A percentile compares a stretch with the other conserved stretches of the same genome.
These are phyloP conservation scores for Debaryomyces hansenii DNA, from an alignment of 805 yeast genomes.

Conservation along the genomic window DNA sequence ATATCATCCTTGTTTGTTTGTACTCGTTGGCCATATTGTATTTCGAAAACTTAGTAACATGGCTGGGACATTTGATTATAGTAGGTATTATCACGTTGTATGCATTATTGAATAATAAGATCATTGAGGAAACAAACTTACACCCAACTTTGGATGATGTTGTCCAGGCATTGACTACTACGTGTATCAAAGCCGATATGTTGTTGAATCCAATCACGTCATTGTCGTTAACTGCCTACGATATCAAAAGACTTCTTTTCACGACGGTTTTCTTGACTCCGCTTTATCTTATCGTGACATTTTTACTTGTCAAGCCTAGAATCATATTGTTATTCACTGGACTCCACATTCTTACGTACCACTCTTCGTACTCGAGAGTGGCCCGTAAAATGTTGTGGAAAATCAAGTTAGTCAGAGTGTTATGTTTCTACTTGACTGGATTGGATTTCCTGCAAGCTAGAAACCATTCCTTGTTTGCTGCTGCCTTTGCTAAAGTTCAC, in stretches of 20 bases:
- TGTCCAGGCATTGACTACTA: constrained; percentile 70
- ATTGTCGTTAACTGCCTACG: constrained; percentile 71
- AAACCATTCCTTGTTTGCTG: constrained; percentile 50
- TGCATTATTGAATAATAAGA: constrained; percentile 55
- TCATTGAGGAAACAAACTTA: constrained; percentile 56
- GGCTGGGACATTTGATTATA: constrained; percentile 76
- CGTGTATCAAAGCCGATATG: constrained; percentile 74
- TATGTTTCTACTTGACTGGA: constrained; percentile 84
- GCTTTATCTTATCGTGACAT: constrained; percentile 67
- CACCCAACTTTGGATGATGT: constrained; percentile 88
- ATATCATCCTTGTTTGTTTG: constrained; percentile 57
- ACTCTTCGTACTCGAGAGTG: constrained; percentile 81
- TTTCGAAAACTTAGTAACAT: constrained; percentile 74
- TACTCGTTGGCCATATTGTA: constrained; percentile 66
- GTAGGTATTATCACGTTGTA: constrained; percentile 63
- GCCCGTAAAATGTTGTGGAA: constrained; percentile 86
- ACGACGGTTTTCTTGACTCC: constrained; percentile 89
- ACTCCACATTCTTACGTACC: constrained; percentile 69
- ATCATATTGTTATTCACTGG: constrained; percentile 61
- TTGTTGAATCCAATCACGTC: constrained; percentile 78
- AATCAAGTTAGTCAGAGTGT: constrained; percentile 64
- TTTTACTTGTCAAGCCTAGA: constrained; percentile 71
- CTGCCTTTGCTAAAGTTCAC: constrained; percentile 56
- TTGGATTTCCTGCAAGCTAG: constrained; percentile 61
- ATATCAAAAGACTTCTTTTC: constrained; percentile 74